Evolutionary conservation across 805 yeast species (phyloP), one percentile per base, ranked within the genome.

Genomic region (Starmerella stellata): DNA sequence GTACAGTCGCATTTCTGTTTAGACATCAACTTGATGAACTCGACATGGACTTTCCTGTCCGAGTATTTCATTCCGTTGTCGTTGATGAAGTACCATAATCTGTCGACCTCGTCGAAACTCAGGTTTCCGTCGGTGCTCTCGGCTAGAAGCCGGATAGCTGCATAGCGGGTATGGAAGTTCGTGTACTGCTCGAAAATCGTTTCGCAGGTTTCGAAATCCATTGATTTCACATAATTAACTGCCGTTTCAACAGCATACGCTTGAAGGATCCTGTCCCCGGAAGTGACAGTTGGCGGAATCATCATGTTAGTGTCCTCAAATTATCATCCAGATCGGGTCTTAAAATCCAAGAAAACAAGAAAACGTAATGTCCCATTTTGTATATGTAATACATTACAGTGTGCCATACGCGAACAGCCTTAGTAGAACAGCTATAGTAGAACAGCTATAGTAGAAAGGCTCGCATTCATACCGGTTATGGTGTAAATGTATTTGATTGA

Each of bases 1-100:
- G 16, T n/a, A 15, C 32, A 7, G 14, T 29, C 19, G 16, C 16
- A 17, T 7, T 29, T 48, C 0, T 40, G 49, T 31, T 61, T 55
- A 44, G 68, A 59, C 38, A 70, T 34, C 0, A 72, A 52, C n/a
- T 66, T 58, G 19, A 82, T 71, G 21, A 78, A 61, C 0, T 51
- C 42, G 13, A 69, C 52, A 47, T 83, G 94, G 35, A 80, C 61
- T 13, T 64, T 64, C 37, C 72, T 69, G 45, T 81, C 90, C 33
- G 69, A 68, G 30, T 79, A 59, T 21, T 75, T 68, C 29, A 82
- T 58, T 35, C 92, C 61, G 9, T 73, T 75, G 1, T 66, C 63
- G 15, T 64, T 64, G 19, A 81, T 51, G 18, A 64, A 66, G 3
- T 57, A 58, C 90, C 93, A 80, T 16, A 78, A 61, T 1, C 17